Evolutionary conservation across 257 asterid genomes (phyloP).

Genomic region (Nicotiana undulata): DNA sequence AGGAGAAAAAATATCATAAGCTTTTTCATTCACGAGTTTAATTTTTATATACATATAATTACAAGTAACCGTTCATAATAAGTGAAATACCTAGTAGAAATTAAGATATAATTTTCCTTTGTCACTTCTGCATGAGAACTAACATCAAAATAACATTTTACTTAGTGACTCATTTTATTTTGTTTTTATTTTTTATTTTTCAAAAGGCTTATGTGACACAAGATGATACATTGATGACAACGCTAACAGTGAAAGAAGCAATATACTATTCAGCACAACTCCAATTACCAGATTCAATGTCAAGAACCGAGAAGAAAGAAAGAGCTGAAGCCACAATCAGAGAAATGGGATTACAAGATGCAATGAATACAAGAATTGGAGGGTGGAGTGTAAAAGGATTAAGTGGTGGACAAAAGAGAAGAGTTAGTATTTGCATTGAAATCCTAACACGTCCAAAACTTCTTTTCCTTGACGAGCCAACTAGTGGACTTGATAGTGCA

Average conservation of each 20-base stretch:
- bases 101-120: no score
- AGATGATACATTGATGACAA: conserved; percentile 49
- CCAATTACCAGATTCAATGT: conserved; percentile 43
- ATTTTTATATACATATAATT: background rate
- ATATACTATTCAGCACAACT: conserved; percentile 50
- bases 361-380: conserved; percentile 47
- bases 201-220: conserved; percentile 57
- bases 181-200: no score
- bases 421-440: conserved; percentile 57
- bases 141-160: no score
- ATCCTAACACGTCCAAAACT: conserved; percentile 48
- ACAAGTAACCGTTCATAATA: no score
- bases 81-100: no score
- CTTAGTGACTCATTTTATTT: background rate
- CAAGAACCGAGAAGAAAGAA: conserved; percentile 32
- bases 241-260: conserved; percentile 53
- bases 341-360: conserved; percentile 54
- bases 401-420: conserved; percentile 58
- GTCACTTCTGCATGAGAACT: no score
- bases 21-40: background rate
- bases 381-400: conserved; percentile 61
- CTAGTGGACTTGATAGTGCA: conserved; percentile 56
- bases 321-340: conserved; percentile 37
- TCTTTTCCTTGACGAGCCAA: conserved; percentile 53
- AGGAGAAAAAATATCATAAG: background rate